Base-by-base conservation (phyloP, 768 basidiomycete genomes). In the Kwoniella mangroviensis region DNA sequence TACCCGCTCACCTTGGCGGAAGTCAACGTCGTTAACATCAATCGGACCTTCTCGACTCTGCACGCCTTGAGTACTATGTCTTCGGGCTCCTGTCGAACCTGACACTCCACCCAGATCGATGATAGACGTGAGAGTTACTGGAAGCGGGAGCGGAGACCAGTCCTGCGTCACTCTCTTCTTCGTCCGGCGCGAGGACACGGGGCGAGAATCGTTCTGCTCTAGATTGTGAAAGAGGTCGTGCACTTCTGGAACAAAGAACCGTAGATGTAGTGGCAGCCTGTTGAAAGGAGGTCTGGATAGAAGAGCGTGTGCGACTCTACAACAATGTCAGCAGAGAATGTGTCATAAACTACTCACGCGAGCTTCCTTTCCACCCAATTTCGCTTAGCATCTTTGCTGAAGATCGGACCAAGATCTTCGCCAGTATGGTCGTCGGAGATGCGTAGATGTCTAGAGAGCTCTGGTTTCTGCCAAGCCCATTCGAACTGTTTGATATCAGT, bases 401-500 rank as follows among this genome's bases (percentile, higher is more conserved):
- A 81, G 11, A 73, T 75, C 2, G 73, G 80, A 71, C 57, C 73
- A 28, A 24, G 63, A 42, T 63, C 62, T 28, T 63, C 45, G 58
- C 21, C 75, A 63, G 26, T 73, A 43, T 45, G n/a, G 22, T 21
- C 64, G 53, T 34, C 64, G 49, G 60, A 67, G 7, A 34, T 49
- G 40, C 87, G 86, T 19, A 91, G 84, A 82, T 90, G 89, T n/a
- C 90, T 84, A 1, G 90, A 89, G 26, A 87, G 81, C 71, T 90
- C 85, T 11, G 90, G 90, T 80, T 92, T 89, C 79, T 92, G 91
- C 92, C 92, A 93, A 22, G 84, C 84, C 91, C 90, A 92, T 84
- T 92, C 91, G 75, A 92, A 92, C 82, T 92, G 12, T 7, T 61
- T 41, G 2, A 11, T 13, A 55, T 28, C 28, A 34, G 17, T 13